Base-by-base conservation (phyloP, 2,329 filamentous ascomycete genomes). In the Pyrenophora teres region DNA sequence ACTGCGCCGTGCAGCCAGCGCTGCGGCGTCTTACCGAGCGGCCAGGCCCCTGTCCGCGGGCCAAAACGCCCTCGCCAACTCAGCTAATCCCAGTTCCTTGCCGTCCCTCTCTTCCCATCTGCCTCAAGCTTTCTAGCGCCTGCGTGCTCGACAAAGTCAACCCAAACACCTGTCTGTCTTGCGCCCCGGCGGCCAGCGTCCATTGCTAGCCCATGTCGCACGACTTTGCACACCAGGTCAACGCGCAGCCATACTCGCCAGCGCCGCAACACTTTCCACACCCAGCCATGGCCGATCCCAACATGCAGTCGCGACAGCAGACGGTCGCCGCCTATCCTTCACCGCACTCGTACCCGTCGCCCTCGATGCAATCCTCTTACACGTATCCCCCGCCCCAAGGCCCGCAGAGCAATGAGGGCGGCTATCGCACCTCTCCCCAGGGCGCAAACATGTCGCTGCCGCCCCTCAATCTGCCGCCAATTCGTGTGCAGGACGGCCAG, bases 271-370 rank as follows among this genome's bases (percentile, higher is more conserved):
- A 67, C 58, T 67, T 64, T 64, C 63, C 64, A 44, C 65, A 62
- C 31, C 50, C 63, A 53, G 68, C 37, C 57, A 73, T 73, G 70
- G 67, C 68, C 37, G 70, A 74, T 45, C 67, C 64, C 44, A 67
- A 57, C 51, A 54, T 54, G 55, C 67, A 71, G 61, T 67, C 70
- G 55, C 48, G 57, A 45, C 59, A 62, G 48, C 66, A 64, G 52
- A 65, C 68, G 50, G 40, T 60, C 32, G 63, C 50, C n/a, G 59
- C 70, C 67, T 67, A 81, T 78, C 65, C 77, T 70, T 67, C 78
- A 70, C 68, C 79, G 73, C 50, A 78, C 55, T 79, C 77, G 16
- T 81, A 81, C 60, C 78, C 79, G 8, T 80, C 78, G 45, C 79
- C 79, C 35, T 78, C 78, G 46, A 78, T 76, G 72, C 71, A 73